Evolutionary conservation across 75 land plant species (phyloP).

Genomic region (Sequoia sempervirens): DNA sequence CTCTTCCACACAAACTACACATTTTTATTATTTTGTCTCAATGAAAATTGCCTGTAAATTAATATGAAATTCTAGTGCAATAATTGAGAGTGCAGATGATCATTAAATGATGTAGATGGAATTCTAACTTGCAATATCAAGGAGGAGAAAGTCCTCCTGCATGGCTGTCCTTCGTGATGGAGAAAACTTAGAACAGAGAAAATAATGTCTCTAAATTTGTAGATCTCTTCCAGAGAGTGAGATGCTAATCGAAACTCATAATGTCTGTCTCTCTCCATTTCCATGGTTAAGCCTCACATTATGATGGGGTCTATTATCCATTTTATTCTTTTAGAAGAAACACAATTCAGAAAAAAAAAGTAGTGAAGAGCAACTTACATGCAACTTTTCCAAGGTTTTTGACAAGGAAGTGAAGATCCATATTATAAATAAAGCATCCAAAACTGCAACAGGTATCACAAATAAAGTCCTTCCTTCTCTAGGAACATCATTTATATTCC

Average conservation of each 20-base stretch:
- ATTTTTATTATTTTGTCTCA: not conserved
- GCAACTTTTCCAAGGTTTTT: constrained; percentile 60
- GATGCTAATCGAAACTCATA: not conserved
- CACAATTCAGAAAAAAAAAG: not conserved
- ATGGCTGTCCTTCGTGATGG: not conserved
- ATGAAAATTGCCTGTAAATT: not conserved
- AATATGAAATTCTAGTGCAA: not conserved
- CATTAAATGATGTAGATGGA: not conserved
- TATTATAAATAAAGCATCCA: constrained; percentile 80
- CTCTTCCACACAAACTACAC: not conserved
- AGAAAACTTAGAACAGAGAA: not conserved
- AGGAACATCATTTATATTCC: constrained; percentile 66
- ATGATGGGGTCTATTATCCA: not conserved
- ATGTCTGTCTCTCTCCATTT: not conserved
- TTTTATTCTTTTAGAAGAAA: not conserved
- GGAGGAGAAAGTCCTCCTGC: not conserved
- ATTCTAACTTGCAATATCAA: not conserved
- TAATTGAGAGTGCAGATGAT: not conserved
- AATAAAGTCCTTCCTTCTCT: constrained; percentile 64
- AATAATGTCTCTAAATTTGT: not conserved
- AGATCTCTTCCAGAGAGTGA: not conserved
- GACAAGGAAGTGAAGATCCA: constrained; percentile 89
- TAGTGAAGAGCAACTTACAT: constrained; percentile 31
- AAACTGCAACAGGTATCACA: constrained; percentile 67
- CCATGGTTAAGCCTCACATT: not conserved